These are phyloP conservation scores for Leccinum variicolor DNA, from an alignment of 768 basidiomycete species.

Conservation along the genomic window DNA sequence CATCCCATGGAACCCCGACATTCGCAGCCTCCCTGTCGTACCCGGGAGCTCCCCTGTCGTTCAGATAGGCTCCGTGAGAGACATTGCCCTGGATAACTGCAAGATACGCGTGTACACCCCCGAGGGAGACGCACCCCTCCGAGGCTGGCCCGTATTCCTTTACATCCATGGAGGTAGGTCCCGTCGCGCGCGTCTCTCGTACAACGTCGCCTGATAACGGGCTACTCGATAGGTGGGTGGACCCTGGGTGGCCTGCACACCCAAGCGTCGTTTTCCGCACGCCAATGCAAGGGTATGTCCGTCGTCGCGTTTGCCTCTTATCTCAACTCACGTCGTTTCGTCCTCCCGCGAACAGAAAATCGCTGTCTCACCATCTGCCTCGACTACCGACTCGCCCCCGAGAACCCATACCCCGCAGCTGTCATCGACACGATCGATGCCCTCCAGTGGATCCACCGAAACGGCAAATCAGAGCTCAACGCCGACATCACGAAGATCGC, in stretches of 20 bases:
- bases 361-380: conserved; percentile 63
- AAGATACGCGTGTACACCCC: conserved; percentile 65
- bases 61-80: conserved; percentile 50
- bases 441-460: conserved; percentile 53
- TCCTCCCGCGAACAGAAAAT: conserved; percentile 39
- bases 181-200: background rate
- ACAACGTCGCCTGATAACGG: background rate
- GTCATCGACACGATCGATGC: conserved; percentile 70
- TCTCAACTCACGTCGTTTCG: background rate
- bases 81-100: conserved; percentile 47
- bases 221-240: conserved; percentile 57
- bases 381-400: conserved; percentile 71
- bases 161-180: conserved; percentile 68
- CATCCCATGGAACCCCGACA: conserved; percentile 54
- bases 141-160: conserved; percentile 68
- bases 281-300: conserved; percentile 22
- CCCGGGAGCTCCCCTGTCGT: conserved; percentile 55
- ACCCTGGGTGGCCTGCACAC: conserved; percentile 61
- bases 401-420: conserved; percentile 66
- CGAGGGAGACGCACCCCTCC: conserved; percentile 41
- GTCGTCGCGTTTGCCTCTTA: background rate
- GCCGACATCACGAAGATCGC: conserved; percentile 55
- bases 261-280: conserved; percentile 52
- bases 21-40: conserved; percentile 49
- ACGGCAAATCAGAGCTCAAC: conserved; percentile 45